Conservation (phyloP, 108 stramenopile genomes). For the Ochromonas danica region DNA sequence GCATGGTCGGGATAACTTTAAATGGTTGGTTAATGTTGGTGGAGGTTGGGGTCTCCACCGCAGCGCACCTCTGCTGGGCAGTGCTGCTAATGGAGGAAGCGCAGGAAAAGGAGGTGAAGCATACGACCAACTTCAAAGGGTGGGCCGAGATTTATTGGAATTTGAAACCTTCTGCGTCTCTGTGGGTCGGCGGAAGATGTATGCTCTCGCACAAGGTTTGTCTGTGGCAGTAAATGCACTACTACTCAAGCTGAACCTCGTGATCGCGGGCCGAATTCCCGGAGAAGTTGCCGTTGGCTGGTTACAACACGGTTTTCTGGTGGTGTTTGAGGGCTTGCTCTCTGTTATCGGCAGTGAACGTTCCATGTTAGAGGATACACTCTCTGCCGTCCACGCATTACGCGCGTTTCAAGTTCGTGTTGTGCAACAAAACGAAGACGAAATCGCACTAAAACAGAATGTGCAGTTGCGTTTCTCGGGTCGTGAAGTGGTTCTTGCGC, state of each 20-base stretch:
- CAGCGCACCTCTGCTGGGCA: too few relatives aligned
- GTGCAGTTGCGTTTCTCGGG: too few relatives aligned
- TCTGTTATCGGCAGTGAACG: slow-evolving; percentile 20
- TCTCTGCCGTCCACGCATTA: slow-evolving; percentile 14
- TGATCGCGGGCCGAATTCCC: not conserved
- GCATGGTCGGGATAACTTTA: too few relatives aligned
- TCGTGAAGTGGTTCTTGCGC: not conserved
- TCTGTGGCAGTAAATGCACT: slow-evolving; percentile 25
- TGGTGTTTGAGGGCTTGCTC: slow-evolving; percentile 34
- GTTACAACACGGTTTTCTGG: slow-evolving; percentile 11
- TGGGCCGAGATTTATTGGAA: not conserved
- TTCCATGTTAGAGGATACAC: slow-evolving; percentile 22
- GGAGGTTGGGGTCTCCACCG: too few relatives aligned
- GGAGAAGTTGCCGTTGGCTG: not conserved
- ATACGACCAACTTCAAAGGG: too few relatives aligned
- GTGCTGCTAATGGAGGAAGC: too few relatives aligned
- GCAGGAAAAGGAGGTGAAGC: too few relatives aligned
- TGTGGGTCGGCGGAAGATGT: slow-evolving; percentile 9
- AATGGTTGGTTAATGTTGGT: too few relatives aligned
- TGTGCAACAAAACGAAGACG: too few relatives aligned
- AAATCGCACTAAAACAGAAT: too few relatives aligned
- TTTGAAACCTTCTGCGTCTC: not conserved
- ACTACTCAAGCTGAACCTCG: slow-evolving; percentile 10
- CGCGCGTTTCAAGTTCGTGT: not conserved
- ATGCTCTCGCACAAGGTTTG: not conserved